Evolutionary conservation across 331 rosid genomes (phyloP), one percentile per base, ranked within the genome.

Genomic region (Dryas integrifolia): DNA sequence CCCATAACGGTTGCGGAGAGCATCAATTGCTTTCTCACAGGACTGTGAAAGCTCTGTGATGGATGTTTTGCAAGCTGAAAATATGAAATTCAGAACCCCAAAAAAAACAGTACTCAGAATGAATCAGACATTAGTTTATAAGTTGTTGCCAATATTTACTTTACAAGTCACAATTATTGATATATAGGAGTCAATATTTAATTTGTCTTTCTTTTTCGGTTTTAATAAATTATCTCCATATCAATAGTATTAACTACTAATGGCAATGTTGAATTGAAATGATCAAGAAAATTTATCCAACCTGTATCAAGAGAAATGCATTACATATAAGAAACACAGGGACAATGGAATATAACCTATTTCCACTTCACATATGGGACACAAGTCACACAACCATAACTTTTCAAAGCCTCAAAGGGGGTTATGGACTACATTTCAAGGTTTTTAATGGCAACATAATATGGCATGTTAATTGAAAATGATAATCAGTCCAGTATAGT

Each of bases 61-160:
- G 62, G 95, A 89, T 56, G 90, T 82, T 70, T 86, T 89, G 86
- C 92, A 85, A 18, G 87, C 97, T 94, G 91, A 79, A 75, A 81
- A 24, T 35, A 69, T 55, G 15, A 1, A 75, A 65, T 5, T 8
- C 9, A 40, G 16, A 45, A 21, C 24, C 16, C 39, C 4, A 16
- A 47, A 57, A 83, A 62, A 75, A 38, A 21, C 24, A 65, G 15
- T 66, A 69, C 64, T 76, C n/a, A 38, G 56, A 57, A 38, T 44
- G 44, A 50, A 65, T 58, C 26, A 58, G 50, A 43, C 30, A 7
- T 56, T 60, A 40, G 46, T 79, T 50, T 41, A 67, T 52, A 44
- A 44, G 5, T 50, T 73, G 52, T 59, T 47, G 52, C 45, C 16
- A 30, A 2, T 30, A 2, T 30, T 30, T 30, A 30, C 35, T 30